These are phyloP conservation scores for Axilococcus clingmanii DNA, from an alignment of 139 green algal genomes.

Conservation along the genomic window DNA sequence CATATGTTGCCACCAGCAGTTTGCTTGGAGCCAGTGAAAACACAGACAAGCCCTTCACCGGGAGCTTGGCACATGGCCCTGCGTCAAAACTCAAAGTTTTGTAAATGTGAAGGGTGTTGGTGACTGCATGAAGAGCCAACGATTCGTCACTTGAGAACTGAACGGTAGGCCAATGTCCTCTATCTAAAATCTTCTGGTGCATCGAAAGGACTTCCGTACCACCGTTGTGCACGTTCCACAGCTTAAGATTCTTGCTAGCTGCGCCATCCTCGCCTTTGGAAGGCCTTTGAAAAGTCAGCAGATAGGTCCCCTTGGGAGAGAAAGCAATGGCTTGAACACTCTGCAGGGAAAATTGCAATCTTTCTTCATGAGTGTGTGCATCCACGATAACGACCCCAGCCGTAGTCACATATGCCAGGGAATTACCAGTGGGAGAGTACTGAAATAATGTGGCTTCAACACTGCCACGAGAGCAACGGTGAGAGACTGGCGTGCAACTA, in stretches of 20 bases:
- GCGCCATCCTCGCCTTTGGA: slow-evolving; percentile 33
- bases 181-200: slow-evolving; percentile 44
- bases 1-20: slow-evolving; percentile 41
- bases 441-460: slow-evolving; percentile 9
- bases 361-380: neutral
- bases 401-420: slow-evolving; percentile 12
- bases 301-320: slow-evolving; percentile 29
- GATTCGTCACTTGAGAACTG: slow-evolving; percentile 66
- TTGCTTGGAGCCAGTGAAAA: slow-evolving; percentile 37
- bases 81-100: slow-evolving; percentile 32
- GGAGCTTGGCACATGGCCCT: slow-evolving; percentile 36
- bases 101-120: slow-evolving; percentile 83
- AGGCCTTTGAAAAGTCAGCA: slow-evolving; percentile 53
- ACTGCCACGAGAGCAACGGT: no score
- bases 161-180: slow-evolving; percentile 71
- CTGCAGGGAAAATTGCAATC: slow-evolving; percentile 20
- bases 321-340: slow-evolving; percentile 29
- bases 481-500: no score
- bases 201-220: slow-evolving; percentile 28
- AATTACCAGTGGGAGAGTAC: slow-evolving; percentile 22
- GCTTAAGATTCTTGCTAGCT: slow-evolving; percentile 17
- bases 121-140: slow-evolving; percentile 51
- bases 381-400: slow-evolving; percentile 21
- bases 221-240: slow-evolving; percentile 45
- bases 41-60: slow-evolving; percentile 51